Evolutionary conservation across 495 filamentous ascomycete species (phyloP).

Genomic region (Daldinia bambusicola): DNA sequence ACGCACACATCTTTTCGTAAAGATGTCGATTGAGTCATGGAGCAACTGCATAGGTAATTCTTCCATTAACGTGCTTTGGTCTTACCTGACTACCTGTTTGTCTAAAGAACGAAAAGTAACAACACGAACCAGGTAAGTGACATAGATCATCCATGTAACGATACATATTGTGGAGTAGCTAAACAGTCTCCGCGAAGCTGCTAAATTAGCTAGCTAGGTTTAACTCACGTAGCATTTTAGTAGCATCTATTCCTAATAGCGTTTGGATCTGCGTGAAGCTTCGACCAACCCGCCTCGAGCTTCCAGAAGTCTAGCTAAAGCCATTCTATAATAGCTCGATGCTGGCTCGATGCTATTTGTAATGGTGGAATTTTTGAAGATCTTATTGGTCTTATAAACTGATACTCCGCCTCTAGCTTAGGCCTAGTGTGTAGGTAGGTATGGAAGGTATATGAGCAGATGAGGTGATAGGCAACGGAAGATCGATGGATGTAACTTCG

Average conservation of each 20-base stretch:
- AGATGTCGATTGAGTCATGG: not conserved
- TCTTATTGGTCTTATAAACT: constrained; percentile 14
- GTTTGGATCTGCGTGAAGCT: constrained; percentile 28
- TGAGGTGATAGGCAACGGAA: constrained; percentile 27
- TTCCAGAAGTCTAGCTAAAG: not conserved
- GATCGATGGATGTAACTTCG: constrained; percentile 15
- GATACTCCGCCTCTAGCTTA: constrained; percentile 11
- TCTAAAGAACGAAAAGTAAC: not conserved
- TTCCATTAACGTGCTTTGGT: not conserved
- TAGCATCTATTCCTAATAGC: constrained; percentile 17
- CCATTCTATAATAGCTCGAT: constrained; percentile 9
- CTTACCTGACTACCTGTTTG: not conserved
- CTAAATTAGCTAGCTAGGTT: constrained; percentile 34
- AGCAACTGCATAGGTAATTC: no score
- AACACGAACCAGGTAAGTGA: constrained; percentile 10
- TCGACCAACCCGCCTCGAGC: constrained; percentile 6
- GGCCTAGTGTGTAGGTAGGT: constrained; percentile 18
- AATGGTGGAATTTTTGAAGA: constrained; percentile 4
- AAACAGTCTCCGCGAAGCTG: constrained; percentile 16
- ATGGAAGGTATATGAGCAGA: not conserved
- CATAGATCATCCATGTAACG: constrained; percentile 18
- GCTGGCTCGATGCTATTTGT: constrained; percentile 27
- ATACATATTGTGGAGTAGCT: constrained; percentile 20
- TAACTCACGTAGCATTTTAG: constrained; percentile 14
- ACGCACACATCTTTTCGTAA: not conserved